Conservation (phyloP, 192 early-diverging fungal genomes). For the Backusella parvicylindrica region DNA sequence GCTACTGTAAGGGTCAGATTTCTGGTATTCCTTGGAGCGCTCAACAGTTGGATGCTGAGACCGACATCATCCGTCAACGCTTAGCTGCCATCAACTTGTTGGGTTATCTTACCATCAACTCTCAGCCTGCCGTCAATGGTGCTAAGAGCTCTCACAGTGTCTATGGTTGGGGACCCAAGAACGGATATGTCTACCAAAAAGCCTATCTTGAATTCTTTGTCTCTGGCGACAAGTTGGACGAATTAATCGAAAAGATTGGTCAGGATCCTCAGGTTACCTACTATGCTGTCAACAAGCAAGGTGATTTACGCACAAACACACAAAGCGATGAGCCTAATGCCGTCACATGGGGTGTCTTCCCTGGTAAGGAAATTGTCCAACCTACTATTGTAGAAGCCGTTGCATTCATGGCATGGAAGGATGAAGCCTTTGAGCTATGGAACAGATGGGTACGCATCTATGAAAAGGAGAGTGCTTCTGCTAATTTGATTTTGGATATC, state of each 20-base stretch:
- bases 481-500: slow-evolving; percentile 57
- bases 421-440: slow-evolving; percentile 96
- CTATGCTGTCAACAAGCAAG: slow-evolving; percentile 84
- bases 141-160: slow-evolving; percentile 65
- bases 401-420: slow-evolving; percentile 95
- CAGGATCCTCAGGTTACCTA: slow-evolving; percentile 75
- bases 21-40: slow-evolving; percentile 91
- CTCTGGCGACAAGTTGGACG: slow-evolving; percentile 59
- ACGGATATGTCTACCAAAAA: slow-evolving; percentile 97
- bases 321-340: slow-evolving; percentile 85
- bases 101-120: slow-evolving; percentile 92
- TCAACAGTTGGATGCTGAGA: slow-evolving; percentile 66
- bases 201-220: slow-evolving; percentile 98
- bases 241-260: slow-evolving; percentile 69
- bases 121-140: slow-evolving; percentile 95
- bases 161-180: slow-evolving; percentile 95
- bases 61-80: slow-evolving; percentile 63
- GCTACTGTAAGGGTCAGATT: slow-evolving; percentile 80
- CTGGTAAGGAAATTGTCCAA: slow-evolving; percentile 92
- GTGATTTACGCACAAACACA: slow-evolving; percentile 90
- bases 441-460: slow-evolving; percentile 84
- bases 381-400: slow-evolving; percentile 92
- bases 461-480: slow-evolving; percentile 41
- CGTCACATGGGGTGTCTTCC: slow-evolving; percentile 99
- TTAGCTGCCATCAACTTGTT: slow-evolving; percentile 69